Evolutionary conservation across 148 eudicot species (phyloP), one percentile per base, ranked within the genome.

Genomic region (Chenopodium album): DNA sequence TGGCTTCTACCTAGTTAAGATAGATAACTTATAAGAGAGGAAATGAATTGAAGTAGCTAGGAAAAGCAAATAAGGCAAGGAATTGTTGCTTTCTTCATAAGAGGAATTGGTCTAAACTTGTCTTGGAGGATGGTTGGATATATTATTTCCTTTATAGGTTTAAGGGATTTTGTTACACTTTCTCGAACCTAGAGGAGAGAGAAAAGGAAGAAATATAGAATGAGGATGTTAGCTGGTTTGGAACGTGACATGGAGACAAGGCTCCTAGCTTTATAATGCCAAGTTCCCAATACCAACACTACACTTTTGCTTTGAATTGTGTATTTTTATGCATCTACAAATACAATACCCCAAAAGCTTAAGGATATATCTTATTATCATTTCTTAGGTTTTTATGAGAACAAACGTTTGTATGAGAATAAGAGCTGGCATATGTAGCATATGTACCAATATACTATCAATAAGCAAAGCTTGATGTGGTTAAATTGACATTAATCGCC

Each of bases 111-210:
- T 66, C 73, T 54, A 12, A 54, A 48, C 72, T 78, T 78, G 71
- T n/a, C 31, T 73, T 80, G 63, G 60, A 76, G 60, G 85, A 68
- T 17, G 83, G 83, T 85, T 85, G 87, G 82, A 47, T 9, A 8
- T 44, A 41, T 50, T 9, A 3, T 81, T 82, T 83, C 80, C 88
- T 87, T 90, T 89, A 89, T 90, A 88, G 90, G 84, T 83, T 29
- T 66, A 84, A 85, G 84, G 85, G 85, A 80, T 83, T 80, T 80
- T 84, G 65, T 77, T 81, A 78, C 82, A 64, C 87, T 91, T 89
- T 88, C 88, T 83, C 76, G 82, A 85, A 80, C 50, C 73, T 76
- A 81, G 88, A 73, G 75, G 56, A 79, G 87, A 73, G 71, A 72
- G 71, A 72, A 83, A 71, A 76, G 19, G 17, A 41, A n/a, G 54